Evolutionary conservation across 768 basidiomycete genomes (phyloP).

Genomic region (Suillus luteus): DNA sequence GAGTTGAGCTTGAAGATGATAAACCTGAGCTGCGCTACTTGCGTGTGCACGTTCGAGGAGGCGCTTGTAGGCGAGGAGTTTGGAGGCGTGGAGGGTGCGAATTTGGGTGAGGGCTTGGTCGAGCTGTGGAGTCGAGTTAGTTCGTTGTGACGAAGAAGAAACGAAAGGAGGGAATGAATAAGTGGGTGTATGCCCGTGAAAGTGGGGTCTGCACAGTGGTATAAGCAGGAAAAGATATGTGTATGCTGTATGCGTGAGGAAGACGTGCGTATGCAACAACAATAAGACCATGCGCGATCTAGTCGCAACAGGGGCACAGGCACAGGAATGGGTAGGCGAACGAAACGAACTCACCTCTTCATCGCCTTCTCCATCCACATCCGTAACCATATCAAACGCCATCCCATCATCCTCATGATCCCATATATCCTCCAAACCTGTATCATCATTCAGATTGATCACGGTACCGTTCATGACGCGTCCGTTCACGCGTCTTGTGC

Average conservation of each 20-base stretch:
- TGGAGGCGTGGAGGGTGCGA: slow-evolving; percentile 45
- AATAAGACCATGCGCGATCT: not conserved
- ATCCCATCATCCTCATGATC: slow-evolving; percentile 57
- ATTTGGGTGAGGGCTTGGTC: slow-evolving; percentile 45
- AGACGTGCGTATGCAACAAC: slow-evolving; percentile 13
- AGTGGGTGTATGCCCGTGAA: not conserved
- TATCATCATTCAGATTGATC: slow-evolving; percentile 22
- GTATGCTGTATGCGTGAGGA: not conserved
- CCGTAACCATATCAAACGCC: slow-evolving; percentile 72
- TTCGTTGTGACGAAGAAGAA: not conserved
- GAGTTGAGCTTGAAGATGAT: slow-evolving; percentile 83
- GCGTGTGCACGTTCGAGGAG: slow-evolving; percentile 81
- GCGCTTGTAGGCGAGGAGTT: slow-evolving; percentile 74
- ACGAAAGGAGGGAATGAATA: not conserved
- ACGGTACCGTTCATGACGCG: slow-evolving; percentile 20
- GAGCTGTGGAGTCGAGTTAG: slow-evolving; percentile 36
- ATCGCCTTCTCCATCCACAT: slow-evolving; percentile 62
- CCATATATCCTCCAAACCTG: slow-evolving; percentile 31
- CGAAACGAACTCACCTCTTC: slow-evolving; percentile 56
- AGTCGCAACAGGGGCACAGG: not conserved
- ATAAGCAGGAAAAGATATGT: not conserved
- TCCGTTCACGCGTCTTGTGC: slow-evolving; percentile 3
- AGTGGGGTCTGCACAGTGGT: not conserved
- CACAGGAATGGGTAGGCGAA: not conserved
- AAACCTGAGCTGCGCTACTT: slow-evolving; percentile 76